These are phyloP conservation scores for Candida piceae DNA, from an alignment of 805 yeast species.

Conservation along the genomic window DNA sequence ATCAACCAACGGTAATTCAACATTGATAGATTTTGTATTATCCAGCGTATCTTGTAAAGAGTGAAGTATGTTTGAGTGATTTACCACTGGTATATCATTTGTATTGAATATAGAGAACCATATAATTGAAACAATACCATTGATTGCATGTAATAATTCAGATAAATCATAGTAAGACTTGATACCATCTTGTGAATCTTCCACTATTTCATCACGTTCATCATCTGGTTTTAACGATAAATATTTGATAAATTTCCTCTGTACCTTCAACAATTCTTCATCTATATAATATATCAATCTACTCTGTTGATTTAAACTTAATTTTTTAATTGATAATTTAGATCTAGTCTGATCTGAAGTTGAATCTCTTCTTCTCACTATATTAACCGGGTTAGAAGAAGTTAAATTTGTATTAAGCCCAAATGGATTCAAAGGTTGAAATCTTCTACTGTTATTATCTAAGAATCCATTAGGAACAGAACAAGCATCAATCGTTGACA, in stretches of 20 bases:
- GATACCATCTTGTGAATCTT: not conserved
- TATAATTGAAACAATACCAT: slow-evolving; percentile 46
- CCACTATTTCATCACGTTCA: slow-evolving; percentile 8
- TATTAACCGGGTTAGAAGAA: slow-evolving; percentile 21
- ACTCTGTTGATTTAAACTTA: slow-evolving; percentile 63
- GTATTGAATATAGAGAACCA: slow-evolving; percentile 51
- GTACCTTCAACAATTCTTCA: slow-evolving; percentile 45
- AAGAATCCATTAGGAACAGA: slow-evolving; percentile 13
- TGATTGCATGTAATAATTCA: slow-evolving; percentile 41
- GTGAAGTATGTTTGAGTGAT: slow-evolving; percentile 19
- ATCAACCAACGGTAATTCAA: slow-evolving; percentile 12
- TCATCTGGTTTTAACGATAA: slow-evolving; percentile 28
- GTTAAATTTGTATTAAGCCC: slow-evolving; percentile 20
- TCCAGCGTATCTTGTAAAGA: not conserved
- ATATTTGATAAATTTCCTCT: slow-evolving; percentile 45
- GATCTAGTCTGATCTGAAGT: too few relatives aligned
- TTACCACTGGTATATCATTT: slow-evolving; percentile 25
- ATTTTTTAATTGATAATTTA: too few relatives aligned
- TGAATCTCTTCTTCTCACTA: too few relatives aligned
- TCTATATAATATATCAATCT: slow-evolving; percentile 53
- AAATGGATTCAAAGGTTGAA: slow-evolving; percentile 26
- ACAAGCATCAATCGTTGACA: slow-evolving; percentile 3
- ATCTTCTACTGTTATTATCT: slow-evolving; percentile 10
- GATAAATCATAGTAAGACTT: slow-evolving; percentile 15
- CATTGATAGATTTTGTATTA: not conserved